Conservation (phyloP, 805 yeast genomes). For the Yamadazyma nakazawae region DNA sequence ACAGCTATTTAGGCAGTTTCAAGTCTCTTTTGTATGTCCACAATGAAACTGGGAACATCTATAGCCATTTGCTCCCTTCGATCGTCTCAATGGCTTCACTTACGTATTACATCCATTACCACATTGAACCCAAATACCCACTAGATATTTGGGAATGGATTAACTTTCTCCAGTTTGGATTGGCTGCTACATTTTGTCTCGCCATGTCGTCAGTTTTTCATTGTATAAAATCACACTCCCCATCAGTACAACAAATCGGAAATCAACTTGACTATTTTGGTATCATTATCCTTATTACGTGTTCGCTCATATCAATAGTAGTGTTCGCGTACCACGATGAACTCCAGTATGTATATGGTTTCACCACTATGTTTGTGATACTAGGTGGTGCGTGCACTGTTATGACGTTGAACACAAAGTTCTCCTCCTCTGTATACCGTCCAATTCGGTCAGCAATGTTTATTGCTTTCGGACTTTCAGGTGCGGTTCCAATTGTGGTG, state of each 20-base stretch:
- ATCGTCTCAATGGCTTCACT: conserved; percentile 28
- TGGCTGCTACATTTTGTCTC: conserved; percentile 59
- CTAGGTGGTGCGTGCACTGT: conserved; percentile 63
- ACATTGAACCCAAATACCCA: not conserved
- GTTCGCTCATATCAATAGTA: conserved; percentile 50
- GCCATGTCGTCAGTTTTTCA: conserved; percentile 67
- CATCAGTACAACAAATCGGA: conserved; percentile 49
- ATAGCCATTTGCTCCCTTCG: conserved; percentile 57
- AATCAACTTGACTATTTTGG: conserved; percentile 77
- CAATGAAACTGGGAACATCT: conserved; percentile 72
- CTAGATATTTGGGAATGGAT: conserved; percentile 38
- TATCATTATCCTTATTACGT: conserved; percentile 62
- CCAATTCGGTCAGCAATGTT: conserved; percentile 76
- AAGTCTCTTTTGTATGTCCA: conserved; percentile 53
- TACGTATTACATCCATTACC: conserved; percentile 20
- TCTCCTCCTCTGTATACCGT: conserved; percentile 70
- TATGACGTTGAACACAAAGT: conserved; percentile 61
- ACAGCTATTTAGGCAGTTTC: conserved; percentile 44
- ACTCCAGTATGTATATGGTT: conserved; percentile 31
- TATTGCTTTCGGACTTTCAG: conserved; percentile 75
- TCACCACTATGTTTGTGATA: conserved; percentile 43
- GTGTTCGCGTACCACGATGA: conserved; percentile 45
- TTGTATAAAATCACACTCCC: conserved; percentile 64
- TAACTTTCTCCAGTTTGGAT: conserved; percentile 51
- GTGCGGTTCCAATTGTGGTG: conserved; percentile 62